These are phyloP conservation scores for Boehmeria nivea DNA, from an alignment of 306 rosid species.

Conservation along the genomic window DNA sequence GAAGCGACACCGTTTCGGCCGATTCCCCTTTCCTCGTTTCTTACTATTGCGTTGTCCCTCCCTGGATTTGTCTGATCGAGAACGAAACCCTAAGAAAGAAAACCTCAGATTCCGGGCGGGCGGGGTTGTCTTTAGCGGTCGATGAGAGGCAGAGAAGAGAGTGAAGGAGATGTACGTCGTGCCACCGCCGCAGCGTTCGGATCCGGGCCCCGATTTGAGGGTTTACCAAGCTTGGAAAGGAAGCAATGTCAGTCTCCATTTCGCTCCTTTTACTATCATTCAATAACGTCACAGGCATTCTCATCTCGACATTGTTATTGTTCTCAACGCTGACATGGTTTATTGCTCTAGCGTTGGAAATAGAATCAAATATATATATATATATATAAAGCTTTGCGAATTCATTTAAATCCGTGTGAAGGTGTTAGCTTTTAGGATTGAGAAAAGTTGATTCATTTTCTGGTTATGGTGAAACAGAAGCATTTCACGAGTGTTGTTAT, in stretches of 20 bases:
- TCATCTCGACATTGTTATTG: too few species aligned
- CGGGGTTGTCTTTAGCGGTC: neutral
- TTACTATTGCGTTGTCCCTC: neutral
- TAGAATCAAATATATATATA: too few species aligned
- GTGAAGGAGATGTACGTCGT: conserved; percentile 71
- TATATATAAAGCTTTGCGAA: too few species aligned
- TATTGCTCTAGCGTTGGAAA: too few species aligned
- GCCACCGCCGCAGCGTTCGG: conserved; percentile 87
- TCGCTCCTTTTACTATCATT: too few species aligned
- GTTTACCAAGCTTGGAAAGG: conserved; percentile 94
- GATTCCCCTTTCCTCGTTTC: neutral
- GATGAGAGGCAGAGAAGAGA: neutral
- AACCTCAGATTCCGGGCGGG: neutral
- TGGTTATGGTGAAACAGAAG: too few species aligned
- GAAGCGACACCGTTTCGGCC: conserved; percentile 18
- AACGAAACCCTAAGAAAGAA: conserved; percentile 4
- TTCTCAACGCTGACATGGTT: too few species aligned
- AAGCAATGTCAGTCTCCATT: conserved; percentile 60
- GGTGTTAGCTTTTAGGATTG: too few species aligned
- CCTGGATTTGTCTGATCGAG: conserved; percentile 2
- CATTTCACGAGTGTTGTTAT: conserved; percentile 2
- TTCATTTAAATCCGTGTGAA: too few species aligned
- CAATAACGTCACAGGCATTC: too few species aligned
- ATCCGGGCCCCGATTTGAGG: conserved; percentile 62
- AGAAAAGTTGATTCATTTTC: too few species aligned